Base-by-base conservation (phyloP, 1,139 yeast genomes). In the Sugiyamaella japonica region DNA sequence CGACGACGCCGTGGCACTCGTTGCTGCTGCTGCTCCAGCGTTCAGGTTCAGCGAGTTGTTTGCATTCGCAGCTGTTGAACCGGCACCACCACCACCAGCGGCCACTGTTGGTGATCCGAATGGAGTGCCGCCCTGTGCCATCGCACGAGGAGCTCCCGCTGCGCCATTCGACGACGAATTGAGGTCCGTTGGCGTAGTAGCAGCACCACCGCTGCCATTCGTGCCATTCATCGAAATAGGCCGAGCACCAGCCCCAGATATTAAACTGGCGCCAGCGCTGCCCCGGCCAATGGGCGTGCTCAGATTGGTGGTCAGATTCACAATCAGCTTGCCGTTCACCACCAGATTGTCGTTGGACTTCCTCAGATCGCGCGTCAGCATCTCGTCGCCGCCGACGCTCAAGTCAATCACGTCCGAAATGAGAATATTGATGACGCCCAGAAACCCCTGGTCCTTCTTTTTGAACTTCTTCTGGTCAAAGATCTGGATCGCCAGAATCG, bases 381-480 rank as follows among this genome's bases (percentile, higher is more conserved):
- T 93, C 72, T 91, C 97, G 52, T 76, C 78, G 57, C 77, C 77
- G 34, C 76, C 76, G 57, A 82, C 77, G 28, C 77, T 77, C 58
- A 90, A 75, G 70, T 90, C 96, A 58, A 93, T 81, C 40, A 89
- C 91, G 70, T 93, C 98, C 47, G 95, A 95, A 43, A 91, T 82
- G 63, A 96, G 80, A 52, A 93, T 82, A 72, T 93, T 95, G 57
- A 95, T 95, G 17, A 93, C 99, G 56, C 99, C 99, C 52, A 93
- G 77, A 65, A 93, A 93, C n/a, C 99, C 99, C 72, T 93, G 99
- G 70, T 93, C 99, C 80, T 90, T 91, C 84, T 90, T 90, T 71
- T 93, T 93, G 76, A 93, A 93, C 73, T 93, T 93, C 70, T 90
- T 91, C 72, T 91, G 98, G 71, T 93, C 99, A 73, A 95, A 93